phyloP scores from a whole-genome alignment of 352 stramenopile species.

The Pythium scleroteichum region DNA sequence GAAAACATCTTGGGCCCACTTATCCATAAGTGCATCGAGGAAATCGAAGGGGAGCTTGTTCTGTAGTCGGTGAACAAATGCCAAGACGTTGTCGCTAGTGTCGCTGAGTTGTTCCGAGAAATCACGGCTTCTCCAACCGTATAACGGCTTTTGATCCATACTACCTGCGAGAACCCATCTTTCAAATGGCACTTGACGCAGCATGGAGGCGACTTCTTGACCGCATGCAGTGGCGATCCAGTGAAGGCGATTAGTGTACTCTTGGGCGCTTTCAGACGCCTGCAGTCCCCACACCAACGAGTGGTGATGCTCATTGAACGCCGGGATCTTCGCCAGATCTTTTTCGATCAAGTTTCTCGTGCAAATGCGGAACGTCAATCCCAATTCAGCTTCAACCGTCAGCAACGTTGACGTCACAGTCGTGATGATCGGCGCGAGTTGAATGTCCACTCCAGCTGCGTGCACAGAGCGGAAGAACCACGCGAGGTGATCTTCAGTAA shows the following conservation, averaged over 20 bases:
- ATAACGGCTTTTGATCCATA: constrained; percentile 41
- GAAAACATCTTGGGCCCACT: constrained; percentile 43
- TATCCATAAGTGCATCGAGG: constrained; percentile 44
- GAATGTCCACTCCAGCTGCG: constrained; percentile 40
- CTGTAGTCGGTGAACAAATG: constrained; percentile 29
- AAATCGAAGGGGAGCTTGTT: constrained; percentile 48
- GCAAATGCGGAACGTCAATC: constrained; percentile 51
- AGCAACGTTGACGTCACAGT: constrained; percentile 39
- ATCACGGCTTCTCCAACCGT: constrained; percentile 50
- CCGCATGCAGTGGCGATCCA: constrained; percentile 56
- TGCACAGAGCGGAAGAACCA: constrained; percentile 54
- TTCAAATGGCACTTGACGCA: constrained; percentile 47
- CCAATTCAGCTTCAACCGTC: constrained; percentile 37
- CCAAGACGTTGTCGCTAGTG: constrained; percentile 22
- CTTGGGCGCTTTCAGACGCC: constrained; percentile 38
- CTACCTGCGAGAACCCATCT: constrained; percentile 52
- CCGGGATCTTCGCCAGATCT: constrained; percentile 37
- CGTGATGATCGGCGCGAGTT: constrained; percentile 46
- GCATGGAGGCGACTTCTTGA: constrained; percentile 35
- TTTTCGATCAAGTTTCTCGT: constrained; percentile 57
- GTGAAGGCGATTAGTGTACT: constrained; percentile 55
- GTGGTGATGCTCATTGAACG: constrained; percentile 52
- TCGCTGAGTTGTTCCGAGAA: constrained; percentile 40
- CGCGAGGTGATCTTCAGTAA: constrained; percentile 42
- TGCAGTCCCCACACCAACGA: constrained; percentile 55